Percentiles rank a stretch among this genome's conserved stretches.
Conservation (phyloP, 495 filamentous ascomycete genomes). For the Penicillium macrosclerotiorum region DNA sequence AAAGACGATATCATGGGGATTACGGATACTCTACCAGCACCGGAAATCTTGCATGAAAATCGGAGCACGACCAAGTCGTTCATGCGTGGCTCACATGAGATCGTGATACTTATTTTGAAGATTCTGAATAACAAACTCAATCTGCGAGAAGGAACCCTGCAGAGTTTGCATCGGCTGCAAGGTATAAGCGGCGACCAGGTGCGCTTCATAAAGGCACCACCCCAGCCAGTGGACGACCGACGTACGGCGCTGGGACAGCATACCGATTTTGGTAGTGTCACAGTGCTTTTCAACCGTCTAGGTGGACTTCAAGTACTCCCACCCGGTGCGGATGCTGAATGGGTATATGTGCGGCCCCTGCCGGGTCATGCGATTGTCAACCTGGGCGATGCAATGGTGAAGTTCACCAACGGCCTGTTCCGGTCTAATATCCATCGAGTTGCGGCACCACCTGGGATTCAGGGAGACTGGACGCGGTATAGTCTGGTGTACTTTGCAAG, state of each 20-base stretch:
- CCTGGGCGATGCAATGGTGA: constrained; percentile 63
- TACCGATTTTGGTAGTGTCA: constrained; percentile 54
- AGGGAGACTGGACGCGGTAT: constrained; percentile 50
- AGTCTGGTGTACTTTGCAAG: constrained; percentile 63
- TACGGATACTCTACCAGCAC: constrained; percentile 42
- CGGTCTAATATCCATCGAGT: constrained; percentile 64
- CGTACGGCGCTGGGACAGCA: constrained; percentile 48
- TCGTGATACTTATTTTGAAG: constrained; percentile 47
- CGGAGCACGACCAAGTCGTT: constrained; percentile 44
- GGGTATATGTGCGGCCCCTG: constrained; percentile 59
- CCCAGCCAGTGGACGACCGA: constrained; percentile 39
- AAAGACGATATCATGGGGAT: constrained; percentile 56
- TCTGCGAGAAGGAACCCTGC: constrained; percentile 47
- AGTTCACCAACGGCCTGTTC: constrained; percentile 60
- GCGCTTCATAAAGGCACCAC: constrained; percentile 51
- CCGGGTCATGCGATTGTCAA: constrained; percentile 60
- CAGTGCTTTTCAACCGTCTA: constrained; percentile 59
- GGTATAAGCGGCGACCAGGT: constrained; percentile 56
- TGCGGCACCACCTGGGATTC: constrained; percentile 53
- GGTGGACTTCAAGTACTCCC: constrained; percentile 58
- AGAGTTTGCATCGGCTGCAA: constrained; percentile 48
- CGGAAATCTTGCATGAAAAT: constrained; percentile 37
- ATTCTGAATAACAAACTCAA: constrained; percentile 50
- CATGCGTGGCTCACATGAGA: constrained; percentile 45
- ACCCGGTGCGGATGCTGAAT: constrained; percentile 46